Base-by-base conservation (phyloP, 768 basidiomycete species). In the Gloeostereum incarnatum region DNA sequence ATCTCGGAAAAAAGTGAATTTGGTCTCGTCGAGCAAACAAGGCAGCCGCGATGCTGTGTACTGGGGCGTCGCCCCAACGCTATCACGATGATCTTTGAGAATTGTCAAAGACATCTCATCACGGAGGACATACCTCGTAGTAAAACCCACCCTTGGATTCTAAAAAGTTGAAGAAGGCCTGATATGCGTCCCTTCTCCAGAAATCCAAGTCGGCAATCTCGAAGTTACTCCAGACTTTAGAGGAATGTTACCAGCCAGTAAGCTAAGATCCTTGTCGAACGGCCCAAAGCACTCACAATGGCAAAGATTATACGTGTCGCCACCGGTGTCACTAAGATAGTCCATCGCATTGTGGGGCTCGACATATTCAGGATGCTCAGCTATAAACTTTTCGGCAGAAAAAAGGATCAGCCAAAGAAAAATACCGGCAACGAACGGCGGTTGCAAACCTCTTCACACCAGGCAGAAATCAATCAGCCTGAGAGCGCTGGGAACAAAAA, bases 121-220 rank as follows among this genome's bases (percentile, higher is more conserved):
- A 9, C 25, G 5, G 45, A 36, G 7, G n/a, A 53, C 62, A 7
- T 20, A 82, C 83, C 77, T 91, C 89, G 50, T 91, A 92, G 62
- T 92, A 92, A 59, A 93, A 91, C 4, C 91, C 91, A 26, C 91
- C 91, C 33, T 75, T 73, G 2, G 69, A 59, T 47, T 94, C 92
- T 23, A 94, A 70, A 54, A 74, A 72, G 20, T 87, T 75, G 49
- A 94, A 94, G 62, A 82, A 93, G 34, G 75, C 71, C 48, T 73
- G 71, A 59, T 96, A 97, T 0, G 87, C 82, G 46, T 88, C 78
- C 1, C 72, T 66, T 40, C 90, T 66, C 87, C 89, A 94, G 54
- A 94, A 87, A 46, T 88, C 78, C 67, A 96, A 76, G 50, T 81
- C 77, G 3, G 76, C 90, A 42, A 97, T 94, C 59, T 93, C 90